These are phyloP conservation scores for Ophiosphaerella herpotricha DNA, from an alignment of 2,329 filamentous ascomycete genomes.

Conservation along the genomic window DNA sequence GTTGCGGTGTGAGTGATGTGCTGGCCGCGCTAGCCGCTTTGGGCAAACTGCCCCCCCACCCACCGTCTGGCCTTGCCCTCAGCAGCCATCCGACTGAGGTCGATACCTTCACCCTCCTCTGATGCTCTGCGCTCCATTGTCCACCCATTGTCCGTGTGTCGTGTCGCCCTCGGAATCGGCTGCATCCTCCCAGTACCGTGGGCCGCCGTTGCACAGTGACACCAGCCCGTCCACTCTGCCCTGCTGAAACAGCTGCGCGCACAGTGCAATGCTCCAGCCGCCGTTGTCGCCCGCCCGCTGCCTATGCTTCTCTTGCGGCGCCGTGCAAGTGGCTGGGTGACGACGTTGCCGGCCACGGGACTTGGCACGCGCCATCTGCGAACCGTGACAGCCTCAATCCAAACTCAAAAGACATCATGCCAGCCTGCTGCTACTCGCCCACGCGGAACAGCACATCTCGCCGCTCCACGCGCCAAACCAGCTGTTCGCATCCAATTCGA, in stretches of 20 bases:
- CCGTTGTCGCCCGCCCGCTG: slow-evolving; percentile 17
- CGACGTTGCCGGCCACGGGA: slow-evolving; percentile 31
- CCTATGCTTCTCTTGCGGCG: too few species aligned
- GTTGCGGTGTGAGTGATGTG: slow-evolving; percentile 47
- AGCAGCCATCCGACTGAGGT: slow-evolving; percentile 27
- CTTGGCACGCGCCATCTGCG: slow-evolving; percentile 34
- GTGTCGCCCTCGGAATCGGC: slow-evolving; percentile 21
- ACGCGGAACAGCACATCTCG: slow-evolving; percentile 16
- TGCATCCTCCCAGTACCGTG: slow-evolving; percentile 26
- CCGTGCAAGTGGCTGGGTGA: slow-evolving; percentile 1
- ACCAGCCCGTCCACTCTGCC: slow-evolving; percentile 26
- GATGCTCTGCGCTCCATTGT: not conserved
- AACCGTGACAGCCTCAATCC: slow-evolving; percentile 37
- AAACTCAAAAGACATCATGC: slow-evolving; percentile 10
- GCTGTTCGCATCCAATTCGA: slow-evolving; percentile 42
- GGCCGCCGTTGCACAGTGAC: slow-evolving; percentile 26
- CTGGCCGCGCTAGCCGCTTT: slow-evolving; percentile 35
- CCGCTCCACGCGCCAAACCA: slow-evolving; percentile 43
- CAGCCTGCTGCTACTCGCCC: slow-evolving; percentile 31
- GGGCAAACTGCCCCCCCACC: slow-evolving; percentile 27
- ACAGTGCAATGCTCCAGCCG: slow-evolving; percentile 20
- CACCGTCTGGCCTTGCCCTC: slow-evolving; percentile 30
- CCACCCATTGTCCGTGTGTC: slow-evolving; percentile 21
- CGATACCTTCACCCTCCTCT: slow-evolving; percentile 13
- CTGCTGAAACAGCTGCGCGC: slow-evolving; percentile 35